Percentiles rank a stretch among this genome's conserved stretches.
Conservation (phyloP, 202 grass and related monocot species). For the Eragrostis tef region DNA sequence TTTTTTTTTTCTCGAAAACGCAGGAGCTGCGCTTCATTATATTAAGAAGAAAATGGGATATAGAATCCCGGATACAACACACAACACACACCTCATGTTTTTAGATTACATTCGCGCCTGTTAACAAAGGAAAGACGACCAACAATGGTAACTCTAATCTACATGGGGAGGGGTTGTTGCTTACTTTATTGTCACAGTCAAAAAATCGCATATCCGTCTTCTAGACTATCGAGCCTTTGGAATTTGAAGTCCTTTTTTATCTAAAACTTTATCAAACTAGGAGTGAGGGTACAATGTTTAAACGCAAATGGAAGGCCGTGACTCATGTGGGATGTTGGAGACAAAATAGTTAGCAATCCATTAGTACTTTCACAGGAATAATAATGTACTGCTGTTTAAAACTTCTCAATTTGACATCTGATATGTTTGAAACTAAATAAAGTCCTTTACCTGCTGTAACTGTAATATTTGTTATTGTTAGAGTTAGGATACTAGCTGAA, state of each 20-base stretch:
- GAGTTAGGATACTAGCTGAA: too few relatives aligned
- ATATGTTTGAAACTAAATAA: constrained; percentile 1
- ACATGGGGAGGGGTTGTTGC: too few relatives aligned
- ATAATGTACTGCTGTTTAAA: not conserved
- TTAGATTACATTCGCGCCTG: too few relatives aligned
- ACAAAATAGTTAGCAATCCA: constrained; percentile 23
- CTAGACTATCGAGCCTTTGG: constrained; percentile 17
- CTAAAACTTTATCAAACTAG: not conserved
- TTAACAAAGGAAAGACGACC: too few relatives aligned
- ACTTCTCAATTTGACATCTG: constrained; percentile 6
- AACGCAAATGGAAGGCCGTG: not conserved
- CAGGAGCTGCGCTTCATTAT: too few relatives aligned
- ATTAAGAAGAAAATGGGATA: too few relatives aligned
- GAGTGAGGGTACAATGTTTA: not conserved
- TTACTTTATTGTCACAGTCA: not conserved
- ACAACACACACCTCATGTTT: too few relatives aligned
- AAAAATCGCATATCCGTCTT: not conserved
- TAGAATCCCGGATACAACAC: too few relatives aligned
- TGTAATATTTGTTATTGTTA: too few relatives aligned
- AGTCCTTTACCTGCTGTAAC: not conserved
- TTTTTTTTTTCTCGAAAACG: too few relatives aligned
- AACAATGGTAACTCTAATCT: too few relatives aligned
- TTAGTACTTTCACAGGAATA: constrained; percentile 1
- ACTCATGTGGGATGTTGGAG: not conserved
- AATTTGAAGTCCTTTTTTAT: constrained; percentile 27